phyloP scores from a whole-genome alignment of 768 basidiomycete species.

The Infundibulicybe gibba region DNA sequence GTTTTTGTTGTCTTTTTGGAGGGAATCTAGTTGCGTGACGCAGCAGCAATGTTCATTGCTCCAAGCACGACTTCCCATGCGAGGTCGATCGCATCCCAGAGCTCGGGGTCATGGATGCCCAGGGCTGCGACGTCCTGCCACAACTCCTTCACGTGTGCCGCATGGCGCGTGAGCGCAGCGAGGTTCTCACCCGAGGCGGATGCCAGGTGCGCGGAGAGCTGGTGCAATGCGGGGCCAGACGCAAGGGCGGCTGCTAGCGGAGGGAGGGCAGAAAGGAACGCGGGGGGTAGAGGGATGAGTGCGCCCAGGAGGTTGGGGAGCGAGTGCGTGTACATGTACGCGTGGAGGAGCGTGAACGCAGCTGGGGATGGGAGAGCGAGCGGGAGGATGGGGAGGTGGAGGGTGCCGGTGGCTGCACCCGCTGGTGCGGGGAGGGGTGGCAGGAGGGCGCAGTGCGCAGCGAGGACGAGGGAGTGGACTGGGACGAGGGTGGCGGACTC shows the following conservation, averaged over 20 bases:
- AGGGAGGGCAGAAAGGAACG: slow-evolving; percentile 40
- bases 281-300: slow-evolving; percentile 56
- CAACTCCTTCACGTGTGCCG: slow-evolving; percentile 71
- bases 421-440: slow-evolving; percentile 43
- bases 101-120: slow-evolving; percentile 64
- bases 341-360: slow-evolving; percentile 61
- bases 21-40: not conserved
- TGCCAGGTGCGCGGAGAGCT: slow-evolving; percentile 50
- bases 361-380: slow-evolving; percentile 68
- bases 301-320: slow-evolving; percentile 53
- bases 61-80: slow-evolving; percentile 76
- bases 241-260: slow-evolving; percentile 38
- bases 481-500: slow-evolving; percentile 45
- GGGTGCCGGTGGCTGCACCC: slow-evolving; percentile 18
- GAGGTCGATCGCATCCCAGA: slow-evolving; percentile 77
- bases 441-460: slow-evolving; percentile 55
- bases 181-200: slow-evolving; percentile 40
- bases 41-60: slow-evolving; percentile 45
- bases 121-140: slow-evolving; percentile 80
- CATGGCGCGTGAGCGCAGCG: slow-evolving; percentile 45
- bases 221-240: slow-evolving; percentile 50
- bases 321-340: slow-evolving; percentile 68
- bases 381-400: slow-evolving; percentile 65
- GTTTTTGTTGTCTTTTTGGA: too few species aligned
- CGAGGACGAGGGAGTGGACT: slow-evolving; percentile 59